These are phyloP conservation scores for Porphyra umbilicalis DNA, from an alignment of 31 red algal genomes.

Conservation along the genomic window DNA sequence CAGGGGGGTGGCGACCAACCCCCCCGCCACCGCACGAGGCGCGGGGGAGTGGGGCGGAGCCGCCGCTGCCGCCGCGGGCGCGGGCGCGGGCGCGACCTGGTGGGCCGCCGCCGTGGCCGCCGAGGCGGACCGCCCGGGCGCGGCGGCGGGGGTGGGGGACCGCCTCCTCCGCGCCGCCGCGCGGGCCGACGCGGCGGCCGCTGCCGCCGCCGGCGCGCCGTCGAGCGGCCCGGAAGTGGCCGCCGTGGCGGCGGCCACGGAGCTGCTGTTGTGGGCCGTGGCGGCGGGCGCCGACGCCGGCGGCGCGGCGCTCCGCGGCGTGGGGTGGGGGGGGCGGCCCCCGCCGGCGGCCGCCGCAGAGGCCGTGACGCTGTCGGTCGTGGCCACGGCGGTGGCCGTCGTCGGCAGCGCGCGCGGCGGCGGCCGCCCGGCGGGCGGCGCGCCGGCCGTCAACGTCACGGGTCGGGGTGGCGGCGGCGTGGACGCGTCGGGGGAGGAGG, in stretches of 20 bases:
- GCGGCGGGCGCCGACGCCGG: neutral
- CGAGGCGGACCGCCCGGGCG: neutral
- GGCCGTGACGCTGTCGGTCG: neutral
- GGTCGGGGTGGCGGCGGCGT: neutral
- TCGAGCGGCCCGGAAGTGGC: neutral
- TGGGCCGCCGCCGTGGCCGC: neutral
- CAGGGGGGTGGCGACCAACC: neutral
- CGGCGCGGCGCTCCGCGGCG: neutral
- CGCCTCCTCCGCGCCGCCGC: neutral
- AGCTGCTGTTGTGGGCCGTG: neutral
- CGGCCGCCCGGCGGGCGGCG: neutral
- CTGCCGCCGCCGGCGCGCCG: neutral
- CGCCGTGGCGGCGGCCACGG: neutral
- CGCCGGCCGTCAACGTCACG: neutral
- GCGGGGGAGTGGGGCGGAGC: neutral
- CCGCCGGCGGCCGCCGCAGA: neutral
- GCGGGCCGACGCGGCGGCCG: neutral
- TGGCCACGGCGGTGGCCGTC: neutral
- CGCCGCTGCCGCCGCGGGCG: neutral
- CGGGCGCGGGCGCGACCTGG: neutral
- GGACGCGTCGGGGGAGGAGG: no score
- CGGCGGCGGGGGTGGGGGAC: neutral
- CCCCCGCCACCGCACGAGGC: neutral
- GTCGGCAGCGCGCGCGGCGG: neutral
- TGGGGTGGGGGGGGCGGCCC: neutral